Evolutionary conservation across 768 basidiomycete genomes (phyloP).

Genomic region (Leucosporidium scottii): DNA sequence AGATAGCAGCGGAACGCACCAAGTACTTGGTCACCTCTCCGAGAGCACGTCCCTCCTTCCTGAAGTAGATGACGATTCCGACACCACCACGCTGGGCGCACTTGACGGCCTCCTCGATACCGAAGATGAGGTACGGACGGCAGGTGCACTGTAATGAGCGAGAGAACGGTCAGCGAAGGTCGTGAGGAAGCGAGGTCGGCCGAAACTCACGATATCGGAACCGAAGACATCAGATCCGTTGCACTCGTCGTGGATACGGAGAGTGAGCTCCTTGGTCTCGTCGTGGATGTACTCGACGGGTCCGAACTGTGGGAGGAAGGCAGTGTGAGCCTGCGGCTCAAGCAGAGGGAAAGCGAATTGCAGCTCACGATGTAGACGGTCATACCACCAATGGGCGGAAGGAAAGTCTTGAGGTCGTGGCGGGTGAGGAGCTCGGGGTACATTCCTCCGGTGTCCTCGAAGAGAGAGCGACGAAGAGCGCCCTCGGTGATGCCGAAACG

Average conservation of each 20-base stretch:
- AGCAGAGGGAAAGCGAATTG: constrained; percentile 37
- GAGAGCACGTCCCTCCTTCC: constrained; percentile 85
- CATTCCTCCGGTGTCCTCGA: constrained; percentile 88
- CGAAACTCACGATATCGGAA: constrained; percentile 44
- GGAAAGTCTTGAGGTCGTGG: constrained; percentile 81
- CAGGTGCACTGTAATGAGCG: constrained; percentile 70
- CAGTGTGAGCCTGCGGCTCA: not conserved
- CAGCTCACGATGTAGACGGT: constrained; percentile 68
- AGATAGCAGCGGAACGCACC: not conserved
- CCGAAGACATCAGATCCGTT: constrained; percentile 96
- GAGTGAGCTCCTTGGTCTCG: constrained; percentile 67
- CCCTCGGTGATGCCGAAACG: constrained; percentile 72
- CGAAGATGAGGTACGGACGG: constrained; percentile 83
- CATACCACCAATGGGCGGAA: constrained; percentile 84
- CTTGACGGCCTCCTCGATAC: constrained; percentile 87
- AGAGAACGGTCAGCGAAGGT: constrained; percentile 7
- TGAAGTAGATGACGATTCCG: constrained; percentile 87
- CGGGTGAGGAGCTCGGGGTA: constrained; percentile 86
- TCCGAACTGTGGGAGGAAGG: constrained; percentile 54
- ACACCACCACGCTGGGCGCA: constrained; percentile 78
- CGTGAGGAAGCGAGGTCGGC: not conserved
- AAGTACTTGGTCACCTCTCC: constrained; percentile 55
- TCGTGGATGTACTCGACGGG: constrained; percentile 71
- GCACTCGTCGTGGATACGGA: constrained; percentile 92
- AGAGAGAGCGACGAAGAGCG: constrained; percentile 77